phyloP scores from a whole-genome alignment of 208 protist genomes.

The Phytomonas francai region DNA sequence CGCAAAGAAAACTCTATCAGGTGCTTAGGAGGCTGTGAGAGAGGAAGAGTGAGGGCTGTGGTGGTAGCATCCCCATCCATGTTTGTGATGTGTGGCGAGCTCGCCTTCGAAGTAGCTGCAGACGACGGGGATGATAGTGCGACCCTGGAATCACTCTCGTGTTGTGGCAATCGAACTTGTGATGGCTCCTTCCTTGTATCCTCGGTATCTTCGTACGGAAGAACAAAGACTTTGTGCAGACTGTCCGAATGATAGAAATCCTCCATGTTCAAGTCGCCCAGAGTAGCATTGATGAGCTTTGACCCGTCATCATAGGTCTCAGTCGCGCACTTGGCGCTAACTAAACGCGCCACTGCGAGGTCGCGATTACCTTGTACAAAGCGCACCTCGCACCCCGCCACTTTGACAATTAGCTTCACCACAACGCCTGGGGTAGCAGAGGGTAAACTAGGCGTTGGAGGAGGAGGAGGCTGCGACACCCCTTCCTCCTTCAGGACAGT shows the following conservation, averaged over 20 bases:
- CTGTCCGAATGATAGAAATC: slow-evolving; percentile 30
- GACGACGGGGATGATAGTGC: slow-evolving; percentile 10
- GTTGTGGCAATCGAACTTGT: background rate
- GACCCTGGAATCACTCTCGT: background rate
- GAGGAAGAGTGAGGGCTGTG: slow-evolving; percentile 3
- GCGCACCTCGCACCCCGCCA: slow-evolving; percentile 23
- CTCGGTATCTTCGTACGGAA: slow-evolving; percentile 27
- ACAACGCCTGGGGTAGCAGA: background rate
- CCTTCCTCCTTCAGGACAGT: background rate
- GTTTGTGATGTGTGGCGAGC: background rate
- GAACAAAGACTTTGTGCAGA: slow-evolving; percentile 38
- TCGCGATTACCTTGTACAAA: slow-evolving; percentile 36
- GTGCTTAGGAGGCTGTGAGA: background rate
- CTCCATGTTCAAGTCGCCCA: slow-evolving; percentile 43
- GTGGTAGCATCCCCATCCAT: background rate
- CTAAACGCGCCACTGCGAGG: slow-evolving; percentile 31
- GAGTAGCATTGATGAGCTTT: slow-evolving; percentile 21
- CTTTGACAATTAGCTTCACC: slow-evolving; percentile 12
- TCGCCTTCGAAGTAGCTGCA: background rate
- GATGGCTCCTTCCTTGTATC: slow-evolving; percentile 1
- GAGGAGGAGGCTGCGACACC: background rate
- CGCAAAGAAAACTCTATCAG: slow-evolving; percentile 18
- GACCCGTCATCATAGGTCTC: slow-evolving; percentile 29
- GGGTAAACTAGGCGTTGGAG: background rate
- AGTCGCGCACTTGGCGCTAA: slow-evolving; percentile 18